A percentile compares a stretch with the other conserved stretches of the same genome.
Conservation (phyloP, 345 rosid genomes). For the Arabidopsis suecica region DNA sequence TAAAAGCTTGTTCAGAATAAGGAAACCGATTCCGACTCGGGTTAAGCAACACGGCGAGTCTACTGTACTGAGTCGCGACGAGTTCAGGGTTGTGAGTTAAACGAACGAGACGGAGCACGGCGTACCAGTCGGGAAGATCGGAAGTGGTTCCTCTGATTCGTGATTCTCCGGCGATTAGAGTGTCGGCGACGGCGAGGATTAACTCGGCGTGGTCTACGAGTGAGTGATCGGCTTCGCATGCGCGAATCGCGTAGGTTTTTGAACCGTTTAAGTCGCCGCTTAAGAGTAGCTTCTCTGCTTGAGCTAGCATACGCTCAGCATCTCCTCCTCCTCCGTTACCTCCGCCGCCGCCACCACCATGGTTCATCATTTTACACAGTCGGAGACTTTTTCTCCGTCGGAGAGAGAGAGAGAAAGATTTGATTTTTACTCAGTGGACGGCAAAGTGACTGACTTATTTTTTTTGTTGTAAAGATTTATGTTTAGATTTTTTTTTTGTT, state of each 20-base stretch:
- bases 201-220: slow-evolving; percentile 61
- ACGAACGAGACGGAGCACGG: slow-evolving; percentile 75
- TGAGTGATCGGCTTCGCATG: slow-evolving; percentile 75
- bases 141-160: slow-evolving; percentile 33
- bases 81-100: slow-evolving; percentile 67
- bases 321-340: slow-evolving; percentile 52
- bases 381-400: slow-evolving; percentile 21
- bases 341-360: slow-evolving; percentile 39
- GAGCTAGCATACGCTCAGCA: slow-evolving; percentile 75
- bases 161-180: slow-evolving; percentile 71
- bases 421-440: slow-evolving; percentile 22
- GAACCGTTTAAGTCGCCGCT: slow-evolving; percentile 80
- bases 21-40: slow-evolving; percentile 66
- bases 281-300: slow-evolving; percentile 75
- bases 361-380: slow-evolving; percentile 43
- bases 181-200: slow-evolving; percentile 83
- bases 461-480: background rate
- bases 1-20: slow-evolving; percentile 71
- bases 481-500: background rate
- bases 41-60: slow-evolving; percentile 68
- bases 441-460: slow-evolving; percentile 9
- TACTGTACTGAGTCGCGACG: slow-evolving; percentile 75
- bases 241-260: slow-evolving; percentile 76
- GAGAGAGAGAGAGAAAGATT: slow-evolving; percentile 7
- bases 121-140: slow-evolving; percentile 69